Percentiles rank a stretch among this genome's conserved stretches.
Conservation (phyloP, 257 asterid genomes). For the Gentiana dahurica region DNA sequence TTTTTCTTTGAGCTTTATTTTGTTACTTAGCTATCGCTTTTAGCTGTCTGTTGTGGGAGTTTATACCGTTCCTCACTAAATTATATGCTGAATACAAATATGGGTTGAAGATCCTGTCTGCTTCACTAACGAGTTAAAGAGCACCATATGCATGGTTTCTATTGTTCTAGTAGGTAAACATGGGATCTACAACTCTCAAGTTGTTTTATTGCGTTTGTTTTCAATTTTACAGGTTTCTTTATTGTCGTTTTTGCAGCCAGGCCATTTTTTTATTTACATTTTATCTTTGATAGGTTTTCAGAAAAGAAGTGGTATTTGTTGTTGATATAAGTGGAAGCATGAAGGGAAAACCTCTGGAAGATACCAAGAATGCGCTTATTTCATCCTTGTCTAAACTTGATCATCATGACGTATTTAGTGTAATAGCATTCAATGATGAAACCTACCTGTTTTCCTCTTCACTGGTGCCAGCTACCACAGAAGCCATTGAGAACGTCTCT, state of each 20-base stretch:
- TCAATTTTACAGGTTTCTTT: not conserved
- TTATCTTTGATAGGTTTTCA: constrained; percentile 23
- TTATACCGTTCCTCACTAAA: too few species aligned
- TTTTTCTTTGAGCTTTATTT: too few species aligned
- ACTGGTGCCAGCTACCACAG: constrained; percentile 24
- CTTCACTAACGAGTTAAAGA: too few species aligned
- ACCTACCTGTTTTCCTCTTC: constrained; percentile 25
- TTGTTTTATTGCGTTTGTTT: not conserved
- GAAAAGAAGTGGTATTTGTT: constrained; percentile 31
- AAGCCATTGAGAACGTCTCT: constrained; percentile 23
- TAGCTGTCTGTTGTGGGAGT: too few species aligned
- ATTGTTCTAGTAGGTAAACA: too few species aligned
- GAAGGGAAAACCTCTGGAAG: constrained; percentile 30
- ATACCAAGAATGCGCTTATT: constrained; percentile 29
- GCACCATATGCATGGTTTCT: too few species aligned
- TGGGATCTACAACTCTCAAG: not conserved
- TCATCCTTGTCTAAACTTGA: constrained; percentile 29
- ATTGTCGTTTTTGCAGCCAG: not conserved
- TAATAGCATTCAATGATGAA: constrained; percentile 31
- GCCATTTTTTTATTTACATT: too few species aligned
- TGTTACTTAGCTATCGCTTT: too few species aligned
- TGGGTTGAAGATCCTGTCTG: too few species aligned
- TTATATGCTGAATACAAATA: too few species aligned
- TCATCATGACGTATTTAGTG: constrained; percentile 24
- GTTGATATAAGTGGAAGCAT: constrained; percentile 46